Evolutionary conservation across 441 rosid species (phyloP), one percentile per base, ranked within the genome.

Genomic region (Euphorbia schlechtendalii): DNA sequence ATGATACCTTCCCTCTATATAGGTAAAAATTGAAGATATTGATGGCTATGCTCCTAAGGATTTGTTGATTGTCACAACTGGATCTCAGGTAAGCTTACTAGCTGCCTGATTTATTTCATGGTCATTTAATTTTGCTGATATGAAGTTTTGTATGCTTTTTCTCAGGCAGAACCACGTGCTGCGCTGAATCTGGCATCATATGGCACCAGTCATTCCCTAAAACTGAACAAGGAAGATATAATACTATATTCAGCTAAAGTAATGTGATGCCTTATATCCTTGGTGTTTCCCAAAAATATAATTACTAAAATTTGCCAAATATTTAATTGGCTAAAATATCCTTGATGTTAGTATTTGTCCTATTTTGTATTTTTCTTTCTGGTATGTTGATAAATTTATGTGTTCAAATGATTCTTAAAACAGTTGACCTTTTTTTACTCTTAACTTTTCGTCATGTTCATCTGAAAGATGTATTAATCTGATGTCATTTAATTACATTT

Each of bases 111-210:
- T 53, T 15, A 55, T 25, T 61, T 64, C 49, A 62, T 63, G 60
- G 15, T 15, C 69, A 63, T 41, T 32, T n/a, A 56, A 69, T 56
- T 58, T 54, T 64, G 67, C 72, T 73, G 72, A 67, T 22, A 63
- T 70, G 73, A 71, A 69, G 80, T 71, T 56, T 9, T 65, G 56
- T 69, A 59, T 65, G 58, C 59, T 65, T 14, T 56, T 76, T 74
- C 80, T 81, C 93, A 93, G 98, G 98, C 98, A 88, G 98, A 93
- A 78, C 97, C 97, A 71, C 97, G 91, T 14, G 96, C 95, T 52
- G 97, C 98, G 61, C 75, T 93, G 80, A 93, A 90, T 85, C 96
- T 90, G 72, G 97, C 97, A 59, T 93, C 98, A 18, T 90, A 82
- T 80, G 98, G 98, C 68, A 81, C 85, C 64, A 88, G 98, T 76